Conservation (phyloP, 1,284 basidiomycete genomes). For the Boletus albobrunnescens region DNA sequence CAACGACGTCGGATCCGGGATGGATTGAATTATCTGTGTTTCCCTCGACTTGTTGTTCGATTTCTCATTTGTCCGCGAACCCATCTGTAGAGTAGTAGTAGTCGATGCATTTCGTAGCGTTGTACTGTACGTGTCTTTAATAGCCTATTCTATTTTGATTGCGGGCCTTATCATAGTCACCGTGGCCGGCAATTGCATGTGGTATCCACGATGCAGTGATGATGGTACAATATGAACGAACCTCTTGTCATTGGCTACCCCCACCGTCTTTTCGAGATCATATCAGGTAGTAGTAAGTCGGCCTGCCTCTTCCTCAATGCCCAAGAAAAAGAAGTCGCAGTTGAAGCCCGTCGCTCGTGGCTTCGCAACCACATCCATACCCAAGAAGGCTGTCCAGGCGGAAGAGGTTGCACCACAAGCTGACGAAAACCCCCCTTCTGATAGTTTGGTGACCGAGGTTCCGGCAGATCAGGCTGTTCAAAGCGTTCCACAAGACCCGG, state of each 20-base stretch:
- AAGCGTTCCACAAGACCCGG: slow-evolving; percentile 12
- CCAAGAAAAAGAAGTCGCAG: slow-evolving; percentile 86
- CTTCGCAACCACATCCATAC: slow-evolving; percentile 86
- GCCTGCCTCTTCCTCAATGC: slow-evolving; percentile 43
- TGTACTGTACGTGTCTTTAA: slow-evolving; percentile 35
- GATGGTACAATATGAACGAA: background rate
- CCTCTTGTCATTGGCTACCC: background rate
- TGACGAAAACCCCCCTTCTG: slow-evolving; percentile 12
- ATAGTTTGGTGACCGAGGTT: slow-evolving; percentile 4
- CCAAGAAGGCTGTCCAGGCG: slow-evolving; percentile 63
- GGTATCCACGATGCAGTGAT: background rate
- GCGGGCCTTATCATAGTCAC: background rate
- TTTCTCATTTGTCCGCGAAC: slow-evolving; percentile 12
- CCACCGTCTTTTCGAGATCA: background rate
- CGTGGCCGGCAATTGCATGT: background rate
- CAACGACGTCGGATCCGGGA: slow-evolving; percentile 25
- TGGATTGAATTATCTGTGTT: slow-evolving; percentile 28
- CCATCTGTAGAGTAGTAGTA: slow-evolving; percentile 30
- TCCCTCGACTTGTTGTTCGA: slow-evolving; percentile 8
- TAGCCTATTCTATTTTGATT: slow-evolving; percentile 18
- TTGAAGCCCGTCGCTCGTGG: slow-evolving; percentile 72
- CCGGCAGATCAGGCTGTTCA: slow-evolving; percentile 1
- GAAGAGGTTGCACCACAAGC: slow-evolving; percentile 19
- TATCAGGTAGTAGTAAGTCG: background rate
- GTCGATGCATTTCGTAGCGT: slow-evolving; percentile 27